Base-by-base conservation (phyloP, 2,329 filamentous ascomycete species). In the Stachybotrys chartarum region DNA sequence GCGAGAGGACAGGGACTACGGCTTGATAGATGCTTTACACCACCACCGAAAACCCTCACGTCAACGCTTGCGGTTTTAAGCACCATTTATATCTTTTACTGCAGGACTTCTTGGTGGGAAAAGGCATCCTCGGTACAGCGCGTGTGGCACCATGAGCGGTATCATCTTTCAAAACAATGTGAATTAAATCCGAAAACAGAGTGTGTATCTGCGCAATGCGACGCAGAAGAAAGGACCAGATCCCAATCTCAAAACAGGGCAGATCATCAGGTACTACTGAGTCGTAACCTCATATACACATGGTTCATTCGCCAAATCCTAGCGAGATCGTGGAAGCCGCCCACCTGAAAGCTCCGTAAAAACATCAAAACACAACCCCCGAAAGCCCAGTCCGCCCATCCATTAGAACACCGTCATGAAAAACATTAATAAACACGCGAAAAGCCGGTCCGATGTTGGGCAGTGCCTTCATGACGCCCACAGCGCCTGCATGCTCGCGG, bases 401-500 rank as follows among this genome's bases (percentile, higher is more conserved):
- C 10, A 6, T 42, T 24, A 24, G 3, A 42, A 42, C 35, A 14
- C 35, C 35, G 35, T 42, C 35, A 42, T 42, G 5, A 42, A 10
- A 42, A 42, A 42, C 14, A 42, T 42, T 14, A 42, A 42, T 24
- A 24, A 24, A 24, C 24, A 24, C 24, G 24, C 4, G 24, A 24
- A 24, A 24, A 24, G 24, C 24, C 4, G 24, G 3, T 24, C 24
- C 24, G 24, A 24, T 24, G 35, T 42, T 42, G 14, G 35, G 35
- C 35, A 10, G 5, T 24, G 24, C 2, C 35, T 42, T 42, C 35
- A 42, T 16, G 63, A 59, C 2, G 64, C 58, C 14, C 68, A 62
- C 16, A 68, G 58, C 51, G 66, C 60, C 14, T 66, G 62, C 7
- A 60, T 58, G 39, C 60, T 59, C 5, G 59, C 49, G 11, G 49